A percentile compares a stretch with the other conserved stretches of the same genome.
phyloP scores from a whole-genome alignment of 371 early-diverging fungal species.

The Mortierella sp. region DNA sequence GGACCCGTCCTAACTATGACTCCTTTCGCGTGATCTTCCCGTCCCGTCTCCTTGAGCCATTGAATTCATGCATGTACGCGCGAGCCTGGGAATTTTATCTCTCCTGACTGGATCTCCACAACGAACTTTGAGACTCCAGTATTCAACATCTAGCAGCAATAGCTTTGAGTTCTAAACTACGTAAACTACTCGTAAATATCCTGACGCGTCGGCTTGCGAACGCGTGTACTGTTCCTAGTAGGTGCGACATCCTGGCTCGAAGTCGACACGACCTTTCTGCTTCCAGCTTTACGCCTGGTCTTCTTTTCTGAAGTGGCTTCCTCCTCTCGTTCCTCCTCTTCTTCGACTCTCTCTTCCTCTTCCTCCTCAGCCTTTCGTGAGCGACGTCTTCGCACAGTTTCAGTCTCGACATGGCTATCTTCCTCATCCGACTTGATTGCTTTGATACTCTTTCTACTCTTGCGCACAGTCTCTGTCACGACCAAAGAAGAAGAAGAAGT shows the following conservation, averaged over 20 bases:
- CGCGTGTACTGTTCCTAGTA: conserved; percentile 24
- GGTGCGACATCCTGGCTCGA: not conserved
- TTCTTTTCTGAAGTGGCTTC: conserved; percentile 8
- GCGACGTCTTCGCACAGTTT: conserved; percentile 6
- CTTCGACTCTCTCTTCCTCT: conserved; percentile 17
- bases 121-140: no score
- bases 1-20: no score
- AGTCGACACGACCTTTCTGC: conserved; percentile 4
- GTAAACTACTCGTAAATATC: conserved; percentile 19
- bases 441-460: not conserved
- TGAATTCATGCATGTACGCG: no score
- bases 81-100: no score
- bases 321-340: conserved; percentile 19
- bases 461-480: not conserved
- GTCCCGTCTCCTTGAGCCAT: no score
- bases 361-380: not conserved
- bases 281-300: conserved; percentile 6
- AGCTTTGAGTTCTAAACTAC: no score
- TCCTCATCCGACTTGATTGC: not conserved
- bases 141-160: no score
- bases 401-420: conserved; percentile 6
- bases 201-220: conserved; percentile 33
- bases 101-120: no score
- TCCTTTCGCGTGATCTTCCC: no score
- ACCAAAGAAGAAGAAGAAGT: not conserved